These are phyloP conservation scores for Blumeria hordei DNA, from an alignment of 2,329 filamentous ascomycete genomes.

Conservation along the genomic window DNA sequence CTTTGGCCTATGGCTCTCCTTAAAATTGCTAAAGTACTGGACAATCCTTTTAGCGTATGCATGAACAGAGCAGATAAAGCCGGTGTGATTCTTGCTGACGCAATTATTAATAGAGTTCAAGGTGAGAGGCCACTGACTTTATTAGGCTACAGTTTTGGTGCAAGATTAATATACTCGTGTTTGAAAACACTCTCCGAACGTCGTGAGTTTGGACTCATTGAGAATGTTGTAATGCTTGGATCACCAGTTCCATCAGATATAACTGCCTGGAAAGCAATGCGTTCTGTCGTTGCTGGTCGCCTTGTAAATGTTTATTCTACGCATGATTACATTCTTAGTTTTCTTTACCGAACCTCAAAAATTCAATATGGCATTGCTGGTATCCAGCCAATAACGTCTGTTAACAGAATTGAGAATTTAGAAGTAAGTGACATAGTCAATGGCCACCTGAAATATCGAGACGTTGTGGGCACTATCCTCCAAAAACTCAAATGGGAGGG, in stretches of 20 bases:
- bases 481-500: conserved; percentile 40
- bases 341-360: conserved; percentile 66
- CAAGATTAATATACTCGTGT: conserved; percentile 62
- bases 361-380: conserved; percentile 68
- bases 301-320: conserved; percentile 75
- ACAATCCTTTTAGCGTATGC: conserved; percentile 63
- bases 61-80: conserved; percentile 59
- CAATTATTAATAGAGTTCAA: conserved; percentile 57
- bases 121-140: conserved; percentile 62
- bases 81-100: conserved; percentile 56
- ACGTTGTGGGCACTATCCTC: conserved; percentile 40
- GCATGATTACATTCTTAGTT: conserved; percentile 69
- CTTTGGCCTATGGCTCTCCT: conserved; percentile 46
- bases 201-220: conserved; percentile 60
- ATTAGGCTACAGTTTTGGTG: conserved; percentile 61
- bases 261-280: conserved; percentile 51
- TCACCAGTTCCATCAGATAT: conserved; percentile 50
- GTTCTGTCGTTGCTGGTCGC: conserved; percentile 55
- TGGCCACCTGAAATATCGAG: conserved; percentile 47
- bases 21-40: conserved; percentile 41
- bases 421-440: conserved; percentile 36
- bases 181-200: conserved; percentile 53
- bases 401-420: conserved; percentile 39
- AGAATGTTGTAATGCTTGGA: conserved; percentile 64
- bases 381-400: conserved; percentile 44